Conservation (phyloP, 805 yeast genomes). For the Candida broadrunensis region DNA sequence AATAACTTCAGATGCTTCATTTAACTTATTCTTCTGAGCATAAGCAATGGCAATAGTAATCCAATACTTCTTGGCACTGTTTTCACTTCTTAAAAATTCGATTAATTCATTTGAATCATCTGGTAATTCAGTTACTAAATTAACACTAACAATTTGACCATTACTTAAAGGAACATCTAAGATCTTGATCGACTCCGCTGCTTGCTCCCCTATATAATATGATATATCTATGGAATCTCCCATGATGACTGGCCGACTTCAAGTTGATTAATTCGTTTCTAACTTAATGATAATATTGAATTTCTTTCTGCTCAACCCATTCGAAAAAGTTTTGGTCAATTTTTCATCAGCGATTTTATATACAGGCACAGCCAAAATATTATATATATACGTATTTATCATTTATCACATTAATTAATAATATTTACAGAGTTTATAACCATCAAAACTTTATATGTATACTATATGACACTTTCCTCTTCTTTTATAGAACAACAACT, state of each 20-base stretch:
- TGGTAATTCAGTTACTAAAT: conserved; percentile 76
- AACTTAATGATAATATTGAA: too few relatives aligned
- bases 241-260: conserved; percentile 4
- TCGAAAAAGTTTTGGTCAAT: too few relatives aligned
- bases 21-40: conserved; percentile 53
- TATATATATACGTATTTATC: too few relatives aligned
- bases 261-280: too few relatives aligned
- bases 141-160: conserved; percentile 77
- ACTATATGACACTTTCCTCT: too few relatives aligned
- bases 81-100: conserved; percentile 75
- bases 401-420: too few relatives aligned
- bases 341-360: too few relatives aligned
- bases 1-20: conserved; percentile 64
- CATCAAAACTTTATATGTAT: too few relatives aligned
- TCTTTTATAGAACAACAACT: too few relatives aligned
- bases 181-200: conserved; percentile 23
- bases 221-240: conserved; percentile 22
- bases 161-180: conserved; percentile 74
- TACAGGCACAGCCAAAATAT: too few relatives aligned
- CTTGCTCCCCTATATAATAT: conserved; percentile 32
- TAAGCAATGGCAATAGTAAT: conserved; percentile 79
- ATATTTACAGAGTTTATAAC: too few relatives aligned
- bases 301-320: too few relatives aligned
- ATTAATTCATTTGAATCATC: conserved; percentile 86
- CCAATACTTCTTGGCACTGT: conserved; percentile 78